Evolutionary conservation across 345 rosid species (phyloP).

Genomic region (Aquilaria sinensis): DNA sequence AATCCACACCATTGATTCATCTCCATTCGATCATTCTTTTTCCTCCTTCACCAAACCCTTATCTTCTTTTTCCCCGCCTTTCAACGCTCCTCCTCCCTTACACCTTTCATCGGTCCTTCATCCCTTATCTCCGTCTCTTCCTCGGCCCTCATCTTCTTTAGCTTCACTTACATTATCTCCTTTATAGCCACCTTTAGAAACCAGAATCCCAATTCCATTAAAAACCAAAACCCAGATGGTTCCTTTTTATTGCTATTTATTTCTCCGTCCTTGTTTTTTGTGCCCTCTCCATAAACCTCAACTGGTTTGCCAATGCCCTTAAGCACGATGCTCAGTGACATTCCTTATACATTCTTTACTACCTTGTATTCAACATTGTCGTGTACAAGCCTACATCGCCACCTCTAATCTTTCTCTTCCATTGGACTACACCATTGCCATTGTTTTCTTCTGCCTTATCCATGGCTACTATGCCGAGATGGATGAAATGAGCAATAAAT

Average conservation of each 20-base stretch:
- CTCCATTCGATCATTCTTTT: no score
- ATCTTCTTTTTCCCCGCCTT: no score
- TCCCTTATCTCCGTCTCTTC: no score
- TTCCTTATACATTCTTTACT: slow-evolving; percentile 75
- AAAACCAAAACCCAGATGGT: slow-evolving; percentile 17
- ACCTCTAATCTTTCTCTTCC: slow-evolving; percentile 92
- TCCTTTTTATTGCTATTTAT: no score
- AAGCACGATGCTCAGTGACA: slow-evolving; percentile 90
- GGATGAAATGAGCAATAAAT: no score
- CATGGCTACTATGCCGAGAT: slow-evolving; percentile 69
- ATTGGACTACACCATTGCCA: slow-evolving; percentile 90
- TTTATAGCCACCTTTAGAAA: slow-evolving; percentile 23
- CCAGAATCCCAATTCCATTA: slow-evolving; percentile 11
- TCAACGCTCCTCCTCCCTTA: background rate
- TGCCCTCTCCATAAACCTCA: slow-evolving; percentile 22
- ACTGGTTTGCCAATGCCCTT: slow-evolving; percentile 72
- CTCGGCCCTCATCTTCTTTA: no score
- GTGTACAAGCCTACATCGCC: slow-evolving; percentile 78
- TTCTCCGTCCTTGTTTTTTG: no score
- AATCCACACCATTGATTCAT: no score
- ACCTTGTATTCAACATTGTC: slow-evolving; percentile 82
- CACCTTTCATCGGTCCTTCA: no score
- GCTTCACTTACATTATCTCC: no score
- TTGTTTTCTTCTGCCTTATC: slow-evolving; percentile 82
- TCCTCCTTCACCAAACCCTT: slow-evolving; percentile 19